Base-by-base conservation (phyloP, 2,329 filamentous ascomycete genomes). In the Colletotrichum chlorophyti region DNA sequence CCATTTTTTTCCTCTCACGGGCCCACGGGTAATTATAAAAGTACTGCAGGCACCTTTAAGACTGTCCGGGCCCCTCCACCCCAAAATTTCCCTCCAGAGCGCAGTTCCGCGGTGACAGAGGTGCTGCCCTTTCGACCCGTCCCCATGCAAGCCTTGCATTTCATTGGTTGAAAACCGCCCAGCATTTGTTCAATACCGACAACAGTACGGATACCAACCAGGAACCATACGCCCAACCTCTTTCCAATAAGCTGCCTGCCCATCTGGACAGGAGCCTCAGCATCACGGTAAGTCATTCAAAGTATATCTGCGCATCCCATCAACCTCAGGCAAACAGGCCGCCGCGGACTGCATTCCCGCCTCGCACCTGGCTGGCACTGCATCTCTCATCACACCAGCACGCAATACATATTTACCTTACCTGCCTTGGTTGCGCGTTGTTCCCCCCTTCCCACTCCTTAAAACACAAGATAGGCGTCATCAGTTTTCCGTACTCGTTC, bases 1-100 rank as follows among this genome's bases (percentile, higher is more conserved):
- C 52, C 57, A 50, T 47, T 60, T 60, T 60, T 60, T 60, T 48
- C 59, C 53, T 60, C 47, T 58, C 58, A 58, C 58, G 47, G 58
- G 53, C 42, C 58, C 58, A 60, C 58, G 58, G 58, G 47, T 58
- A 60, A 60, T 60, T 60, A 60, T 60, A 60, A 60, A 60, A 60
- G 53, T 60, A 60, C 58, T 60, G 53, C 58, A 58, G 53, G 58
- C 58, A 35, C 58, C 58, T 60, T 58, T 58, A 58, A 60, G 53
- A 60, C 53, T 52, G 58, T 53, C 53, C 58, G 41, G 57, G 57
- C 57, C 58, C 58, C 53, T 60, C 58, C 58, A 60, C 58, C 58
- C 58, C 46, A 60, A 59, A 60, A 34, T 57, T 60, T 60, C 57
- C 57, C 57, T 60, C 57, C 57, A 60, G 51, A 60, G 57, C 57